A percentile compares a stretch with the other conserved stretches of the same genome.
Conservation (phyloP, 2,329 filamentous ascomycete genomes). For the Colletotrichum shisoi region DNA sequence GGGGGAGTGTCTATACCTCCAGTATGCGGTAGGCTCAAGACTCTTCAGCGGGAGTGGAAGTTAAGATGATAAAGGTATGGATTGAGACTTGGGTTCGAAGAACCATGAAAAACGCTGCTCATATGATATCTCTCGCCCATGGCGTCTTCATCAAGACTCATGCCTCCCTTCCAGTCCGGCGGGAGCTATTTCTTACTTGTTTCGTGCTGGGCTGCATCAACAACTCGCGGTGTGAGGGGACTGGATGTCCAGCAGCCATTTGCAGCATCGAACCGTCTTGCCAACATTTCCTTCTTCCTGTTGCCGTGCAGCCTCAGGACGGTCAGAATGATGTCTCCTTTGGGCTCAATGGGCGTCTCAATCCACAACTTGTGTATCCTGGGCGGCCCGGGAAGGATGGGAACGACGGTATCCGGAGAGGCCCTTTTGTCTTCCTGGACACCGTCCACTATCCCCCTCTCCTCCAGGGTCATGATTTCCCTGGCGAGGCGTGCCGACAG, state of each 20-base stretch:
- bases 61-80: too few species aligned
- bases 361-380: conserved; percentile 12
- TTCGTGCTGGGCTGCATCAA: not conserved
- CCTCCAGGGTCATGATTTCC: conserved; percentile 53
- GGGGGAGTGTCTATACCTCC: too few species aligned
- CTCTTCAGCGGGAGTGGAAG: too few species aligned
- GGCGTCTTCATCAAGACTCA: fast-evolving
- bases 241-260: not conserved
- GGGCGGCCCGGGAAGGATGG: not conserved
- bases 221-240: not conserved
- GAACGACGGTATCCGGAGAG: not conserved
- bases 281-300: not conserved
- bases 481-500: conserved; percentile 46
- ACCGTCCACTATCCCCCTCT: conserved; percentile 39
- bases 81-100: too few species aligned
- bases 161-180: too few species aligned
- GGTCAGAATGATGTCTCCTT: not conserved
- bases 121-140: not conserved
- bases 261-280: not conserved
- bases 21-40: too few species aligned
- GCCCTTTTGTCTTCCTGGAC: conserved; percentile 40
- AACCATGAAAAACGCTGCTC: too few species aligned
- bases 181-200: too few species aligned
- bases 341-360: not conserved
- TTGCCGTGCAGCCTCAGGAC: not conserved